Conservation (phyloP, 169 alveolate genomes). For the Plasmodium chabaudi region DNA sequence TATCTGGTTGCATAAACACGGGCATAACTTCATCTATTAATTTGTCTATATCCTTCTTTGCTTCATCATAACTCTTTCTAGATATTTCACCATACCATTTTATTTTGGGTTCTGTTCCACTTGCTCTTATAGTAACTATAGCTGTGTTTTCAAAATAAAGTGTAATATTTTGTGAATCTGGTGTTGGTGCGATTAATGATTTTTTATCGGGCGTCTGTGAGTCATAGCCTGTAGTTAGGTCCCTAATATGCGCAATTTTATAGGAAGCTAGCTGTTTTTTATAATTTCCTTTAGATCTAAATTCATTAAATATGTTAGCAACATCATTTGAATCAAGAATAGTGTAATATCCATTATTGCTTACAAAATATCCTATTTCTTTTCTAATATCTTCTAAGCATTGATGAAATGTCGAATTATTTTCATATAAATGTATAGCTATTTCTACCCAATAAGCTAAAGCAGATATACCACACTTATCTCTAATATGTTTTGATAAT, state of each 20-base stretch:
- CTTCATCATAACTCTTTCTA: slow-evolving; percentile 77
- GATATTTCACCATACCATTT: slow-evolving; percentile 86
- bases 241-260: slow-evolving; percentile 78
- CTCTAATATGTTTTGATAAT: slow-evolving; percentile 79
- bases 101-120: slow-evolving; percentile 91
- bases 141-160: slow-evolving; percentile 82
- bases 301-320: slow-evolving; percentile 78
- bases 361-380: slow-evolving; percentile 83
- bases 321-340: slow-evolving; percentile 78
- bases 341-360: slow-evolving; percentile 81
- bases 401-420: slow-evolving; percentile 78
- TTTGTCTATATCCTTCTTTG: slow-evolving; percentile 72
- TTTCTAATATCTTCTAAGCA: slow-evolving; percentile 68
- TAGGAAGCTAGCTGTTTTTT: slow-evolving; percentile 77
- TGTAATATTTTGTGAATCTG: slow-evolving; percentile 83
- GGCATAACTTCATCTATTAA: slow-evolving; percentile 79
- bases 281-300: slow-evolving; percentile 79
- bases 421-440: slow-evolving; percentile 79
- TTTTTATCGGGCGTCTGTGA: slow-evolving; percentile 78
- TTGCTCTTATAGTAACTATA: slow-evolving; percentile 81
- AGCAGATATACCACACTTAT: slow-evolving; percentile 90
- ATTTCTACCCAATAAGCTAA: slow-evolving; percentile 84
- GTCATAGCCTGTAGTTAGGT: slow-evolving; percentile 86
- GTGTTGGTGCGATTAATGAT: slow-evolving; percentile 80
- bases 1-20: slow-evolving; percentile 79